A percentile compares a stretch with the other conserved stretches of the same genome.
Evolutionary conservation across 495 filamentous ascomycete genomes (phyloP).

Genomic region (Pseudoneurospora amorphoporcata): DNA sequence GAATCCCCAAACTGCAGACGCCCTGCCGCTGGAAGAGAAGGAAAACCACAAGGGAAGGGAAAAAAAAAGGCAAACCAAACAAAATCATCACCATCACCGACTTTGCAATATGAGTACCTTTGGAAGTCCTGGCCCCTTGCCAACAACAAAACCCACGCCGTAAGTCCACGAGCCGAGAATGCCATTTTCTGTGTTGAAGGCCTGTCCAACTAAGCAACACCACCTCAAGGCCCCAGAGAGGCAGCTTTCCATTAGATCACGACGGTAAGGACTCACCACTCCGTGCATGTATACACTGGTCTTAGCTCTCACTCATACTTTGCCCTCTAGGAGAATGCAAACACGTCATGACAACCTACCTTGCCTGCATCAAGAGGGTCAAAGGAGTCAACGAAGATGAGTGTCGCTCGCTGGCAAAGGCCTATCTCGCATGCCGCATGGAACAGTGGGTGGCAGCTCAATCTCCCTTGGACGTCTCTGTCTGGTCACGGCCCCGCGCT

Average conservation of each 20-base stretch:
- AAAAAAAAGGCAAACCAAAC: background rate
- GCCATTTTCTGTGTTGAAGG: background rate
- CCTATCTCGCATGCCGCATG: conserved; percentile 87
- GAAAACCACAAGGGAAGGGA: background rate
- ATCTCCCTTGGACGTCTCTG: background rate
- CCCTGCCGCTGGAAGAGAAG: background rate
- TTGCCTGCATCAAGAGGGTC: conserved; percentile 71
- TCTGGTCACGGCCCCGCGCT: background rate
- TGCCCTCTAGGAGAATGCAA: conserved; percentile 74
- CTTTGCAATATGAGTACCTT: conserved; percentile 47
- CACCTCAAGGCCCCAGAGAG: conserved; percentile 67
- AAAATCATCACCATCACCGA: background rate
- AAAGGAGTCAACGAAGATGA: conserved; percentile 76
- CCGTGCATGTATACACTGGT: conserved; percentile 1
- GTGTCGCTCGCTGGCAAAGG: conserved; percentile 76
- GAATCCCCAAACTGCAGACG: background rate
- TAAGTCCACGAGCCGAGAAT: conserved; percentile 35
- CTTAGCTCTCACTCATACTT: conserved; percentile 3
- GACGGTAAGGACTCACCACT: conserved; percentile 51
- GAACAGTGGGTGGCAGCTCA: conserved; percentile 55
- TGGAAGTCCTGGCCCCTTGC: conserved; percentile 65
- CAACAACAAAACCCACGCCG: conserved; percentile 67
- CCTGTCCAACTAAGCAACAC: conserved; percentile 3
- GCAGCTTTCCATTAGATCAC: conserved; percentile 93
- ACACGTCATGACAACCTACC: conserved; percentile 68